Conservation (phyloP, 2,329 filamentous ascomycete species). For the Onygenales sp. region DNA sequence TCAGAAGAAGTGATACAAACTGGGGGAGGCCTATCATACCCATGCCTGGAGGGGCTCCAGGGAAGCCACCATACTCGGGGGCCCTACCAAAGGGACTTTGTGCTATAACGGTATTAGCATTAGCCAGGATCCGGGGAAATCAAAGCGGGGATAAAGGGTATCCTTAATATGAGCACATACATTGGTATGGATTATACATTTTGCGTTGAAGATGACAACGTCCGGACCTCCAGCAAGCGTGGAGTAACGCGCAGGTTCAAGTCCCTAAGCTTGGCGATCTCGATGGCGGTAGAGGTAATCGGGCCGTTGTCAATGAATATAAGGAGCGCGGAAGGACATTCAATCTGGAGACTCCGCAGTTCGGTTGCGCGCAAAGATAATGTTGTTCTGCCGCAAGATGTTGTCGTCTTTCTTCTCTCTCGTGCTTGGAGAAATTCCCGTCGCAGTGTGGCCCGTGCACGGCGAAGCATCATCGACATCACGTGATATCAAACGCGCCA, state of each 20-base stretch:
- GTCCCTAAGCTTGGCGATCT: not conserved
- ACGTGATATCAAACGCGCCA: no score
- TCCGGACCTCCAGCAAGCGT: no score
- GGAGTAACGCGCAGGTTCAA: not conserved
- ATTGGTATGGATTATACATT: conserved; percentile 38
- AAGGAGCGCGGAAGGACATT: no score
- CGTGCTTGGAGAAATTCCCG: no score
- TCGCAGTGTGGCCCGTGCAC: no score
- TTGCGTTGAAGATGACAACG: conserved; percentile 6
- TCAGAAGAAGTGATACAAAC: conserved; percentile 5
- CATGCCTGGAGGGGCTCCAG: conserved; percentile 70
- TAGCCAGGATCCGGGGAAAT: not conserved
- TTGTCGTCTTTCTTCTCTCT: no score
- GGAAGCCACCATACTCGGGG: conserved; percentile 63
- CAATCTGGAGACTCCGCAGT: no score
- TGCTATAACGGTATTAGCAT: conserved; percentile 17
- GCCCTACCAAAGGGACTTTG: conserved; percentile 59
- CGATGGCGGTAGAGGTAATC: not conserved
- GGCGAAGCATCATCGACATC: no score
- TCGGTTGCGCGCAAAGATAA: no score
- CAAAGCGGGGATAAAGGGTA: not conserved
- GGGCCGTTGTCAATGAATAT: no score
- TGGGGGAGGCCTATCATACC: conserved; percentile 41
- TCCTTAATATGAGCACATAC: conserved; percentile 16
- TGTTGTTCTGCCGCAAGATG: no score